phyloP scores from a whole-genome alignment of 768 basidiomycete genomes.

The Kondoa malvinella region DNA sequence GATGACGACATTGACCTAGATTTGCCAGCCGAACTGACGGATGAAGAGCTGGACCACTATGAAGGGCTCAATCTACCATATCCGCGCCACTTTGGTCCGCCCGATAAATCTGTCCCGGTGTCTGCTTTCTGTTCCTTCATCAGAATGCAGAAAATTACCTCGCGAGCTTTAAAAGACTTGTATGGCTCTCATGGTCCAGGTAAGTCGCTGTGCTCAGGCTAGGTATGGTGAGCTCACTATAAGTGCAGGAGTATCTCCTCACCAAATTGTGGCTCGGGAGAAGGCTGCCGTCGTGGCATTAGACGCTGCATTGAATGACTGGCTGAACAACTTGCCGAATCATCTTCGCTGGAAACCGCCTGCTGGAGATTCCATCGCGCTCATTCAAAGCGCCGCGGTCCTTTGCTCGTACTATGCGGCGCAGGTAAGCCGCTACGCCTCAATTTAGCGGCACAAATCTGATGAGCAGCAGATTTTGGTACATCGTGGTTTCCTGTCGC shows the following conservation, averaged over 20 bases:
- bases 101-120: neutral
- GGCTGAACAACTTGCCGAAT: constrained; percentile 51
- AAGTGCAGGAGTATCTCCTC: neutral
- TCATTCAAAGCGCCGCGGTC: constrained; percentile 46
- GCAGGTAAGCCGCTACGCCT: constrained; percentile 17
- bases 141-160: neutral
- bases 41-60: constrained; percentile 23
- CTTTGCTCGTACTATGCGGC: constrained; percentile 45
- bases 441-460: neutral
- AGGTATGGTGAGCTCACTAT: neutral
- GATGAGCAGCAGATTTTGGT: constrained; percentile 47
- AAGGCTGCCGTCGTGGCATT: constrained; percentile 35
- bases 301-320: constrained; percentile 52
- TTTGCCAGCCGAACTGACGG: constrained; percentile 27
- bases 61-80: constrained; percentile 2
- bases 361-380: constrained; percentile 38
- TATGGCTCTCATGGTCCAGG: neutral
- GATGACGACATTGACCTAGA: constrained; percentile 49
- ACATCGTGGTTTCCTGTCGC: constrained; percentile 54
- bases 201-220: neutral
- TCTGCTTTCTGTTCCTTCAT: neutral
- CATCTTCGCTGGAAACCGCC: constrained; percentile 40
- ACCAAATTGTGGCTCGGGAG: constrained; percentile 37
- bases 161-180: neutral
- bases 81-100: neutral